Conservation (phyloP, 164 flowering plant species). For the Umbellularia californica region DNA sequence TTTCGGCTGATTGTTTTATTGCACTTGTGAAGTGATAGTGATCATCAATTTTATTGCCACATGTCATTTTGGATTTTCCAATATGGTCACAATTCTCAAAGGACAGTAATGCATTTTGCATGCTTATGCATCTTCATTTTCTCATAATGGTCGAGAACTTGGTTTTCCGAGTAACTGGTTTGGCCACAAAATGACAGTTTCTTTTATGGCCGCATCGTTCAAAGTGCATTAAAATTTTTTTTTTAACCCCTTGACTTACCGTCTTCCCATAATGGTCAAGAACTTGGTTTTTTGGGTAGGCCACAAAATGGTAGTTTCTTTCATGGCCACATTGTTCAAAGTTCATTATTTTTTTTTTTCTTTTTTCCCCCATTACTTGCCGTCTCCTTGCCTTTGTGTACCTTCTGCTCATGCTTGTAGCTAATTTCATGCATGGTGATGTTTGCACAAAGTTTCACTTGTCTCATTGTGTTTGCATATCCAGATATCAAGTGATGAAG, state of each 20-base stretch:
- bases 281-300: too few relatives aligned
- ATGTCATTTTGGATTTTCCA: neutral
- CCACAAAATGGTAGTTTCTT: too few relatives aligned
- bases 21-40: neutral
- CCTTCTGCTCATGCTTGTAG: too few relatives aligned
- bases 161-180: too few relatives aligned
- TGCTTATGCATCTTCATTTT: neutral
- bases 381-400: neutral
- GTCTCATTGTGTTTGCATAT: too few relatives aligned
- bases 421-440: too few relatives aligned
- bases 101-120: neutral
- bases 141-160: neutral
- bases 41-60: neutral
- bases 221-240: neutral
- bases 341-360: too few relatives aligned
- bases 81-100: neutral
- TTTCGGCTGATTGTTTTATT: neutral
- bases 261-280: neutral
- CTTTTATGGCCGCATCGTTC: neutral
- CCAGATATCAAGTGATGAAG: slow-evolving; percentile 89
- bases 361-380: too few relatives aligned
- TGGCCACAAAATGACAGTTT: too few relatives aligned
- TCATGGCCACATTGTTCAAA: neutral
- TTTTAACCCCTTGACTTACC: neutral
- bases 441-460: neutral